Base-by-base conservation (phyloP, 1,139 yeast genomes). In the Saccharomycopsis crataegensis region DNA sequence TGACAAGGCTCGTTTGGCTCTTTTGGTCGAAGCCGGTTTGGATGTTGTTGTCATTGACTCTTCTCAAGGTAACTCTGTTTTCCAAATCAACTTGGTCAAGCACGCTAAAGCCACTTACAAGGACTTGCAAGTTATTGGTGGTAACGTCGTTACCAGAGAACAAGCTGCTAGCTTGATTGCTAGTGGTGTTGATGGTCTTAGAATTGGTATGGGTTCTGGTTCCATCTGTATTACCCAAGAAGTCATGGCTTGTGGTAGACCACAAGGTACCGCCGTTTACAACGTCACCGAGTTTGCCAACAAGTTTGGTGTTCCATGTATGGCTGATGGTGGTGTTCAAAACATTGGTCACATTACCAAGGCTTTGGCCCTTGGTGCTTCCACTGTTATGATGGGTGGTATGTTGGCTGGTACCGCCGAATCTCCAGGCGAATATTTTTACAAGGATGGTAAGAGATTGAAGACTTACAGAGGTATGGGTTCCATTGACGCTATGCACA, bases 201-300 rank as follows among this genome's bases (percentile, higher is more conserved):
- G 98, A 80, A 91, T 93, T 62, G 99, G 99, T 76, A 93, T 93
- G 99, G 99, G 99, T 66, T 89, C 98, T 46, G 99, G 99, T 67
- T 89, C 97, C 58, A 93, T 93, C 68, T 93, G 98, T 80, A 94
- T 93, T 68, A 93, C 99, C 56, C 99, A 94, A 77, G 99, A 93
- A 76, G 99, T 93, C 58, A 93, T 93, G 99, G 99, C 99, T 52
- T 95, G 96, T 76, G 99, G 99, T 74, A 91, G 99, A 80, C 99
- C 99, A 58, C 99, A 94, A 78, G 99, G 98, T 75, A 88, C 96
- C 59, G 96, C 96, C 58, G 96, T 89, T 55, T 88, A 79, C 76
- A 82, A 81, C 59, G 96, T 89, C 52, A 77, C 90, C 59, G 91
- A 89, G 74, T 87, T 89, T 69, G 91, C 96, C 63, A 83, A 82